Percentiles rank a stretch among this genome's conserved stretches.
Conservation (phyloP, 1,284 basidiomycete genomes). For the Pterula multifida region DNA sequence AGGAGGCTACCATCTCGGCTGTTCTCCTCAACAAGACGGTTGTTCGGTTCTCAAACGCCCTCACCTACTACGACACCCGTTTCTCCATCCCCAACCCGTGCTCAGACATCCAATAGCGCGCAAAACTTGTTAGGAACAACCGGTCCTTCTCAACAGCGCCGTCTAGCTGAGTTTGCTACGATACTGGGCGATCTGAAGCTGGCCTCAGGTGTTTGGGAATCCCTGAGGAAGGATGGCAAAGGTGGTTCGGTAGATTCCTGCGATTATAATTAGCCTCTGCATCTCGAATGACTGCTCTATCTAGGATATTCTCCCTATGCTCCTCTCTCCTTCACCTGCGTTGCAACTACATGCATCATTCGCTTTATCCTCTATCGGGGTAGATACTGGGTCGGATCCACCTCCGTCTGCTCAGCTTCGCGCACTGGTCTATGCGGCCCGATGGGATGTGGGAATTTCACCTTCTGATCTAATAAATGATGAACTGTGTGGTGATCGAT, state of each 20-base stretch:
- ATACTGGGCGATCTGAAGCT: constrained; percentile 85
- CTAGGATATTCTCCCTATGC: constrained; percentile 63
- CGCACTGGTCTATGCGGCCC: constrained; percentile 51
- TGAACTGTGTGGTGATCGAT: constrained; percentile 60
- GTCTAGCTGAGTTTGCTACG: constrained; percentile 94
- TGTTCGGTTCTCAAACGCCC: constrained; percentile 64
- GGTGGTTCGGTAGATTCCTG: constrained; percentile 54
- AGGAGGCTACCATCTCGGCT: constrained; percentile 17
- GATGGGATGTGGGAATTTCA: constrained; percentile 63
- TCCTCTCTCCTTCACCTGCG: constrained; percentile 53
- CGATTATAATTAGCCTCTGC: constrained; percentile 5
- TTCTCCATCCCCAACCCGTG: constrained; percentile 28
- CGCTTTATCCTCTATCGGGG: constrained; percentile 21
- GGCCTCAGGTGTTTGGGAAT: constrained; percentile 79
- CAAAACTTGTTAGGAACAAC: constrained; percentile 22
- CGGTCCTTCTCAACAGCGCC: constrained; percentile 55
- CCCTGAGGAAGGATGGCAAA: constrained; percentile 67
- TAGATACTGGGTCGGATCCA: constrained; percentile 25
- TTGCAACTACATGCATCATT: constrained; percentile 45
- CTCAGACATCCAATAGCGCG: constrained; percentile 26
- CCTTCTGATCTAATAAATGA: constrained; percentile 41
- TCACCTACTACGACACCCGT: constrained; percentile 31
- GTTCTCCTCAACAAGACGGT: constrained; percentile 73
- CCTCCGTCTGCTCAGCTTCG: constrained; percentile 51
- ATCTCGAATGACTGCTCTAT: constrained; percentile 4